Conservation (phyloP, 2,329 filamentous ascomycete species). For the Blastomyces percursus region DNA sequence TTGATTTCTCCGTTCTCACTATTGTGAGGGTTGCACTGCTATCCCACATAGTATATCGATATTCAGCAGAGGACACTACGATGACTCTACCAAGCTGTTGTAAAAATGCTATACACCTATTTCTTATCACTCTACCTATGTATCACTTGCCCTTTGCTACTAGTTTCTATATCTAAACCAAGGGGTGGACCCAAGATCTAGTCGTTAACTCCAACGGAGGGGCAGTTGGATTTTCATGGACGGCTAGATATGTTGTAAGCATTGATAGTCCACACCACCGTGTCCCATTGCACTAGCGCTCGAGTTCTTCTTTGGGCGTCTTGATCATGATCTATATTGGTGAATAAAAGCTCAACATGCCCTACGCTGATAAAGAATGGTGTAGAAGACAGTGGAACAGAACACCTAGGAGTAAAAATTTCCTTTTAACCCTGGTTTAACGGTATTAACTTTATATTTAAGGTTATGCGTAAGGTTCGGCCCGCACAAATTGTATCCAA, state of each 20-base stretch:
- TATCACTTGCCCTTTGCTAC: background rate
- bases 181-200: background rate
- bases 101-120: background rate
- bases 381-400: background rate
- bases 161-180: background rate
- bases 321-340: background rate
- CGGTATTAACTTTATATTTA: background rate
- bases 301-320: background rate
- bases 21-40: background rate
- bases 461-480: background rate
- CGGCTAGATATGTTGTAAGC: too few relatives aligned
- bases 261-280: background rate
- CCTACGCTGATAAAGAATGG: background rate
- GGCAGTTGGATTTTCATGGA: background rate
- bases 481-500: background rate
- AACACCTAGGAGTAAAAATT: background rate
- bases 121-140: background rate
- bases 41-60: background rate
- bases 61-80: background rate
- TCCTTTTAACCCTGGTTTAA: background rate
- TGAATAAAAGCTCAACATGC: background rate
- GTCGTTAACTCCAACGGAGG: background rate
- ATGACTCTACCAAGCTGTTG: background rate
- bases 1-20: background rate
- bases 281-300: background rate